Evolutionary conservation across 768 basidiomycete genomes (phyloP).

Genomic region (Rhizopogon vesiculosus): DNA sequence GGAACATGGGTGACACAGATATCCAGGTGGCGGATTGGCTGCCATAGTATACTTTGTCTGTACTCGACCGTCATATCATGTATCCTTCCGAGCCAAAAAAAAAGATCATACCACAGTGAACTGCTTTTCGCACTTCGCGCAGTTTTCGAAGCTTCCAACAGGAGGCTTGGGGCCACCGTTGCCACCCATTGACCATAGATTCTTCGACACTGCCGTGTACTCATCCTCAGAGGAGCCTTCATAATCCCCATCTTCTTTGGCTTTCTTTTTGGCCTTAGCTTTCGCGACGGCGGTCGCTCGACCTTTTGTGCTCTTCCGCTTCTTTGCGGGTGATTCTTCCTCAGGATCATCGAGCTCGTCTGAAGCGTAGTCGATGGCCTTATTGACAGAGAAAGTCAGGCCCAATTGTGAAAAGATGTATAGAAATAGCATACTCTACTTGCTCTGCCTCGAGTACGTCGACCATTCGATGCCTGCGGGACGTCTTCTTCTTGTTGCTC

Average conservation of each 20-base stretch:
- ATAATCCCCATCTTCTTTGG: constrained; percentile 44
- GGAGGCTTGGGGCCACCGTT: constrained; percentile 46
- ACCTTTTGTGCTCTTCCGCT: constrained; percentile 48
- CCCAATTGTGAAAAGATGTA: background rate
- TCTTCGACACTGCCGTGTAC: constrained; percentile 62
- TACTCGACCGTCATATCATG: background rate
- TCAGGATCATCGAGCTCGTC: constrained; percentile 71
- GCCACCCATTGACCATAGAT: constrained; percentile 31
- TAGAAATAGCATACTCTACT: constrained; percentile 5
- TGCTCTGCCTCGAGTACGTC: constrained; percentile 12
- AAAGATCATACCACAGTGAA: constrained; percentile 70
- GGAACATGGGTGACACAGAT: constrained; percentile 80
- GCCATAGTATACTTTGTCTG: constrained; percentile 88
- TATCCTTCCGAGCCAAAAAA: background rate
- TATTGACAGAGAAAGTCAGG: background rate
- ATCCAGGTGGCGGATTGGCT: constrained; percentile 65
- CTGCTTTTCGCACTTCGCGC: constrained; percentile 75
- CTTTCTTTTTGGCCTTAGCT: constrained; percentile 32
- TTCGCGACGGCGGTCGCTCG: constrained; percentile 36
- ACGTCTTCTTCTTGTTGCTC: constrained; percentile 11
- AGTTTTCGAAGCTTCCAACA: constrained; percentile 75
- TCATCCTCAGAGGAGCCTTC: constrained; percentile 56
- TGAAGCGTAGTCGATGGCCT: constrained; percentile 52
- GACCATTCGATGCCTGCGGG: constrained; percentile 6
- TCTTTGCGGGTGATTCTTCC: constrained; percentile 41